Percentiles rank a stretch among this genome's conserved stretches.
Evolutionary conservation across 169 alveolate species (phyloP).

Genomic region (Theileria orientalis): DNA sequence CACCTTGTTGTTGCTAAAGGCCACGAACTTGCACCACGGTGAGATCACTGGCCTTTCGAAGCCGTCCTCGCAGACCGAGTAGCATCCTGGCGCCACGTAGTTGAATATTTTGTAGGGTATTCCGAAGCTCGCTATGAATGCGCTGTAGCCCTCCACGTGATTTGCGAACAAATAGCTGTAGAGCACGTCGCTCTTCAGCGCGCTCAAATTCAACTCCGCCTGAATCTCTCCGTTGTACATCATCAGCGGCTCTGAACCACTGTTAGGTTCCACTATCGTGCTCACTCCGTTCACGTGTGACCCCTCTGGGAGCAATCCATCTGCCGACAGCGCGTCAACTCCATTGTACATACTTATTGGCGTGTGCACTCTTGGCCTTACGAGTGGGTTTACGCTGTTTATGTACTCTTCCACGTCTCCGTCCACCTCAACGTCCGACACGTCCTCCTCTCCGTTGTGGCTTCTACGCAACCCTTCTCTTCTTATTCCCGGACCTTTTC

Average conservation of each 20-base stretch:
- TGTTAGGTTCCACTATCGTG: not conserved
- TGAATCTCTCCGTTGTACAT: no score
- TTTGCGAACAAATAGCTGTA: conserved; percentile 17
- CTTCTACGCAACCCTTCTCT: not conserved
- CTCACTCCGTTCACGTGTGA: not conserved
- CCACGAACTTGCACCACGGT: conserved; percentile 63
- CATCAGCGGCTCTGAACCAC: no score
- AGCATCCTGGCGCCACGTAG: conserved; percentile 58
- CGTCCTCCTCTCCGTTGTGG: not conserved
- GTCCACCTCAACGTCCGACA: not conserved
- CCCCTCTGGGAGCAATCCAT: no score
- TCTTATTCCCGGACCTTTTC: no score
- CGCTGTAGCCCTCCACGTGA: conserved; percentile 1
- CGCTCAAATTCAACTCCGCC: conserved; percentile 25
- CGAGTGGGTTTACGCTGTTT: not conserved
- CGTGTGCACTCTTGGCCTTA: no score
- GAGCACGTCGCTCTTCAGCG: not conserved
- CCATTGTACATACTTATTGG: no score
- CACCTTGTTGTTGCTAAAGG: conserved; percentile 9
- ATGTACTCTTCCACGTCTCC: no score
- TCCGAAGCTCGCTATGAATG: conserved; percentile 34
- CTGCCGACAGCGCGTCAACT: no score
- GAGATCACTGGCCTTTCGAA: conserved; percentile 42
- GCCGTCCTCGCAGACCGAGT: conserved; percentile 40
- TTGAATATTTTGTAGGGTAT: conserved; percentile 37